Evolutionary conservation across 257 asterid species (phyloP), one percentile per base, ranked within the genome.

Genomic region (Paraleonurus japonicus): DNA sequence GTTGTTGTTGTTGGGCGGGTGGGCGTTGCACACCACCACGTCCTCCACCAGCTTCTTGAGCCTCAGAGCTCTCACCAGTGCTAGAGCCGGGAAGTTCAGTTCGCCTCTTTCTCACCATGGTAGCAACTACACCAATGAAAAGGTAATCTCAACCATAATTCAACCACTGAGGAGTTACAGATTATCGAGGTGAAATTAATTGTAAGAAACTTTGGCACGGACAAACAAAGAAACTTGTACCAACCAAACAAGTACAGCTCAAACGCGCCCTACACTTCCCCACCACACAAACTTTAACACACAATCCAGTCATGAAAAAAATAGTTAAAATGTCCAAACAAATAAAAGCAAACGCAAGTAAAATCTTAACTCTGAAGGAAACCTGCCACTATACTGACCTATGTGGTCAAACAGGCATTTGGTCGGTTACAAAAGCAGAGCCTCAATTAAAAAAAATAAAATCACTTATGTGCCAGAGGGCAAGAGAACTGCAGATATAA

Each of bases 61-160:
- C 17, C 74, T 84, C 92, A 11, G 89, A 79, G 81, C 93, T 67
- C 77, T 93, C 92, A 26, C 94, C 84, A 35, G 24, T 3, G 66
- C 81, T 68, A 16, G 54, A 47, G 22, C 92, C 84, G 72, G 90
- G 84, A 76, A 57, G 76, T 37, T 85, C 96, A 61, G 90, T 84
- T 74, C 95, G 75, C 80, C 82, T 89, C 88, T 90, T 93, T 77
- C 98, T 81, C 78, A 73, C 89, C 98, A 93, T 93, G 67, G 53
- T 71, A 55, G 72, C 73, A 82, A 63, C 96, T 84, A 78, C 23
- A 77, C 30, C 24, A 60, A 43, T 50, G 10, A 54, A 61, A 33
- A 51, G 37, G 71, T 32, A 61, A 61, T 11, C 16, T 69, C 33
- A 60, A 61, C 64, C 30, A 26, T 15, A 39, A n/a, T 67, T 37